Base-by-base conservation (phyloP, 1,139 yeast species). In the Blastobotrys raffinosifermentans region DNA sequence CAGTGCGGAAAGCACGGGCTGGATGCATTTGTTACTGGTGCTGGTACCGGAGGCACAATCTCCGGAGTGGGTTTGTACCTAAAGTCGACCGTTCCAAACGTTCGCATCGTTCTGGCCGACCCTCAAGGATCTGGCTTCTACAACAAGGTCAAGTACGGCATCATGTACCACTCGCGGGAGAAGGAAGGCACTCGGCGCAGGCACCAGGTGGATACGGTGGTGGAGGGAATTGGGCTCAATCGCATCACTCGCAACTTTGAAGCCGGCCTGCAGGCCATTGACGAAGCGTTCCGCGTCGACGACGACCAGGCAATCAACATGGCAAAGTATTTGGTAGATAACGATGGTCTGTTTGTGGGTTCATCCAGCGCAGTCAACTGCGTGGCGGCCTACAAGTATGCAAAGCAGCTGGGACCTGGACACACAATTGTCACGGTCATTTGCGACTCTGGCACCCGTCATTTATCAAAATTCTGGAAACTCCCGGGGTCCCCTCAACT, bases 121-220 rank as follows among this genome's bases (percentile, higher is more conserved):
- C 98, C 97, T 1, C 97, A 86, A 54, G 98, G 98, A 0, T 79
- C 93, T 9, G 98, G 98, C 0, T 72, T 91, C 48, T 82, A 72
- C 53, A 87, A 91, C 62, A 67, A 94, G 44, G 75, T 91, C 40
- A 85, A 85, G 52, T 78, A 66, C 53, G 96, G 96, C 1, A 97
- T 91, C 4, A 86, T 91, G 96, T 91, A 85, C 58, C 95, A 89
- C 51, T 48, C 69, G 2, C 89, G 78, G 13, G 98, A 91, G 59
- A 78, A 72, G 49, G 98, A 91, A 62, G 98, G 98, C 1, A 85
- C 93, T 0, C 70, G 97, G 50, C 72, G 97, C 55, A 70, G 98
- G 49, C 97, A 91, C 57, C 98, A 91, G 60, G 97, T 91, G 1
- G 98, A 91, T 58, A 91, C 97, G 0, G 60, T 89, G 2, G 81